phyloP scores from a whole-genome alignment of 805 yeast genomes.

The Scheffersomyces coipomensis region DNA sequence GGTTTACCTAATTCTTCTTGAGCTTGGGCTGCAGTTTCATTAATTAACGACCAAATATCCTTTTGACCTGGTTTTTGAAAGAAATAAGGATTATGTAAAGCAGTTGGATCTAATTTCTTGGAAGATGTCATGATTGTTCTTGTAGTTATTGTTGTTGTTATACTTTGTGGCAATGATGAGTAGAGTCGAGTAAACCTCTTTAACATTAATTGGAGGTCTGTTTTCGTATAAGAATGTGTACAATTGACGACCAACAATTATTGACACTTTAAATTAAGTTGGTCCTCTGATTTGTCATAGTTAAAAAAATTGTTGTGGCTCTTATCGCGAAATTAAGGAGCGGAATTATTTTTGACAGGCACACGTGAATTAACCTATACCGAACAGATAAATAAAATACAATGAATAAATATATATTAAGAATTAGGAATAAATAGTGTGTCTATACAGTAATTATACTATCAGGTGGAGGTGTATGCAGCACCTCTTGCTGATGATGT shows the following conservation, averaged over 20 bases:
- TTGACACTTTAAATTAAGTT: neutral
- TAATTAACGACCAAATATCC: slow-evolving; percentile 94
- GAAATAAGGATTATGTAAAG: slow-evolving; percentile 64
- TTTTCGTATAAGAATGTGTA: too few species aligned
- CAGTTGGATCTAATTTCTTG: slow-evolving; percentile 6
- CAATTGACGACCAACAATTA: neutral
- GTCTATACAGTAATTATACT: neutral
- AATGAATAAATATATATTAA: too few species aligned
- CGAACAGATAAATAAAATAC: too few species aligned
- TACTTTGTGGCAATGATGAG: neutral
- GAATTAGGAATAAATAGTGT: too few species aligned
- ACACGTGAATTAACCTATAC: neutral
- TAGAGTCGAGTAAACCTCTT: slow-evolving; percentile 1
- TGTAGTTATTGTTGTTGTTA: neutral
- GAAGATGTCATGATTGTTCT: slow-evolving; percentile 4
- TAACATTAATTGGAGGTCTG: neutral
- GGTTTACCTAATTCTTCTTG: slow-evolving; percentile 68
- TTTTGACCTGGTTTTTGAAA: slow-evolving; percentile 58
- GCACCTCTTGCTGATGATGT: neutral
- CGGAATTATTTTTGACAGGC: too few species aligned
- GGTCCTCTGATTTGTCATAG: too few species aligned
- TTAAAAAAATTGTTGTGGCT: slow-evolving; percentile 1
- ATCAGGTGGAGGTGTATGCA: neutral
- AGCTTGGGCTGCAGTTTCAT: slow-evolving; percentile 90
- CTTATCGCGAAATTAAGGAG: neutral